These are phyloP conservation scores for Exophiala viscosa DNA, from an alignment of 2,329 filamentous ascomycete genomes.

Conservation along the genomic window DNA sequence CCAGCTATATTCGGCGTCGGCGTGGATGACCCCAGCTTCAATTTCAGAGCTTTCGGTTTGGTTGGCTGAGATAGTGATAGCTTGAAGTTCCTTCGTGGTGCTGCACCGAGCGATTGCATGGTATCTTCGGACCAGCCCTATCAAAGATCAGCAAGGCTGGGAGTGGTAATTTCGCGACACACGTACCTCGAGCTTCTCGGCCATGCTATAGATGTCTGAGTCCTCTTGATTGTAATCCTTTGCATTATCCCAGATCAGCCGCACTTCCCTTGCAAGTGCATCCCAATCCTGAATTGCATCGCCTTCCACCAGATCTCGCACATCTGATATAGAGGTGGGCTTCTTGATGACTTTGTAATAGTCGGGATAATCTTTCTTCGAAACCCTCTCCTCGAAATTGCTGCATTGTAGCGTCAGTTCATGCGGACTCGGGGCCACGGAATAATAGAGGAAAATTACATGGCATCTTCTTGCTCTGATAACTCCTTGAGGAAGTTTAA, in stretches of 20 bases:
- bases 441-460: slow-evolving; percentile 3
- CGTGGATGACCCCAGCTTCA: slow-evolving; percentile 72
- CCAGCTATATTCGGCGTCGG: slow-evolving; percentile 52
- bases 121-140: slow-evolving; percentile 51
- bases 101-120: slow-evolving; percentile 64
- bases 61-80: slow-evolving; percentile 50
- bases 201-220: slow-evolving; percentile 75
- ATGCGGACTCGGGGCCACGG: background rate
- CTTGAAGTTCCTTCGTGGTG: slow-evolving; percentile 70
- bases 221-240: slow-evolving; percentile 88
- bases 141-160: background rate
- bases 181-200: slow-evolving; percentile 72
- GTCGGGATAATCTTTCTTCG: slow-evolving; percentile 53
- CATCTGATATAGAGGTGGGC: slow-evolving; percentile 71
- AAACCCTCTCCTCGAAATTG: slow-evolving; percentile 61
- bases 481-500: slow-evolving; percentile 23
- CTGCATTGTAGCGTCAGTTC: slow-evolving; percentile 22
- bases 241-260: slow-evolving; percentile 82
- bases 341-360: slow-evolving; percentile 83
- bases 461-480: slow-evolving; percentile 18
- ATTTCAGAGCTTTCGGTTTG: slow-evolving; percentile 55
- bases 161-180: slow-evolving; percentile 5
- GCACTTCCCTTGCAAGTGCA: slow-evolving; percentile 73
- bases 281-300: slow-evolving; percentile 76
- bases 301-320: slow-evolving; percentile 74